phyloP scores from a whole-genome alignment of 2,329 filamentous ascomycete species.

The Botrytis fragariae region DNA sequence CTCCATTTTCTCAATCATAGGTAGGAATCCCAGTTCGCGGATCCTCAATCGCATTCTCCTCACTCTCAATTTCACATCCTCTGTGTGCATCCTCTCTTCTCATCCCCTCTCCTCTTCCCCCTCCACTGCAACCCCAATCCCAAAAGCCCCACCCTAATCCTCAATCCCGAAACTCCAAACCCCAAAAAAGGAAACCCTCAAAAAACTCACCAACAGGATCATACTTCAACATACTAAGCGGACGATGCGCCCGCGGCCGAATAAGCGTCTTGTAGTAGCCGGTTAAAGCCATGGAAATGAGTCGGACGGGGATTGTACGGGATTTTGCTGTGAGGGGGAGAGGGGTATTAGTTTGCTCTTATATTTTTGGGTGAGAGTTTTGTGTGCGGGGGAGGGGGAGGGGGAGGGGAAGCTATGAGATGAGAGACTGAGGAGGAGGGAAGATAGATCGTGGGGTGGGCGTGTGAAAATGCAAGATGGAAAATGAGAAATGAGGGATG shows the following conservation, averaged over 20 bases:
- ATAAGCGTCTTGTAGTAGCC: slow-evolving; percentile 94
- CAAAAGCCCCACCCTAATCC: too few relatives aligned
- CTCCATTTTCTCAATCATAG: neutral
- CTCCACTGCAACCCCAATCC: too few relatives aligned
- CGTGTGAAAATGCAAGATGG: neutral
- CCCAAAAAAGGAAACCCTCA: neutral
- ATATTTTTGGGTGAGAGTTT: neutral
- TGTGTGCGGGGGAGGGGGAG: neutral
- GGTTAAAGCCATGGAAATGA: slow-evolving; percentile 98
- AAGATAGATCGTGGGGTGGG: neutral
- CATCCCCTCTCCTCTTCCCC: too few relatives aligned
- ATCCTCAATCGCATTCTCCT: too few relatives aligned
- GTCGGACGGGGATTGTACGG: slow-evolving; percentile 86
- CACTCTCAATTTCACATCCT: neutral
- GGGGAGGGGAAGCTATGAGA: neutral
- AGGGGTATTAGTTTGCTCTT: neutral
- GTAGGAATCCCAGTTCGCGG: neutral
- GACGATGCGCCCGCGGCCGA: slow-evolving; percentile 74
- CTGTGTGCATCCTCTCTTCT: too few relatives aligned
- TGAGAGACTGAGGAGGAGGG: neutral
- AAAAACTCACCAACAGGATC: slow-evolving; percentile 75
- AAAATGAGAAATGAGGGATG: neutral
- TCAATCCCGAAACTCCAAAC: neutral
- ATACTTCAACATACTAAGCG: slow-evolving; percentile 98
- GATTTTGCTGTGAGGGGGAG: slow-evolving; percentile 57